Evolutionary conservation across 148 eudicot species (phyloP).

Genomic region (Silene conica): DNA sequence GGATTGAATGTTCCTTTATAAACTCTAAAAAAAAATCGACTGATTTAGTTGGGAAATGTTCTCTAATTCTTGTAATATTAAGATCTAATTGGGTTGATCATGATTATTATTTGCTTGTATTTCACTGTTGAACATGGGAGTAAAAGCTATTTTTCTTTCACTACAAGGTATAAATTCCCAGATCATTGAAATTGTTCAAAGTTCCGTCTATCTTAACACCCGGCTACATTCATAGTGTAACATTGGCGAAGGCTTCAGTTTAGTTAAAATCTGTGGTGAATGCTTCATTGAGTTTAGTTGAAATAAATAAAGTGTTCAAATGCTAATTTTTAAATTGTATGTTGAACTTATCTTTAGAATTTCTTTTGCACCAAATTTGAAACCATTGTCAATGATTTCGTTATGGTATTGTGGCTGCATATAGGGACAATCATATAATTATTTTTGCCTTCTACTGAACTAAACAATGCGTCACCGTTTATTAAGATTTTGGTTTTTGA

Average conservation of each 20-base stretch:
- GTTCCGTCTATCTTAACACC: no score
- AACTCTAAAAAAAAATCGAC: no score
- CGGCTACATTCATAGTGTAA: no score
- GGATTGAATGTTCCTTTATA: no score
- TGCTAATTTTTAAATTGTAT: neutral
- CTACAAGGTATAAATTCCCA: neutral
- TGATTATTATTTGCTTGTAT: no score
- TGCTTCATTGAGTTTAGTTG: neutral
- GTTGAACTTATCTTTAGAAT: neutral
- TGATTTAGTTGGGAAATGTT: no score
- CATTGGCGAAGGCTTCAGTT: no score
- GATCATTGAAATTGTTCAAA: neutral
- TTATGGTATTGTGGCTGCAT: neutral
- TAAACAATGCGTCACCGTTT: neutral
- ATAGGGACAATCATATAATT: neutral
- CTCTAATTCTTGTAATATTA: no score
- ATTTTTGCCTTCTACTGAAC: neutral
- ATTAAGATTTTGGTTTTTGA: constrained; percentile 1
- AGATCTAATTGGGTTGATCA: no score
- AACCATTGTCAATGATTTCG: neutral
- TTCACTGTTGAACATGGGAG: no score
- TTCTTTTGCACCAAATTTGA: neutral
- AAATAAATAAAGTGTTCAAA: neutral
- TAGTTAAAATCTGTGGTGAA: no score
- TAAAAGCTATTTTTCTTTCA: neutral